Conservation (phyloP, 768 basidiomycete species). For the Boletales sp. region DNA sequence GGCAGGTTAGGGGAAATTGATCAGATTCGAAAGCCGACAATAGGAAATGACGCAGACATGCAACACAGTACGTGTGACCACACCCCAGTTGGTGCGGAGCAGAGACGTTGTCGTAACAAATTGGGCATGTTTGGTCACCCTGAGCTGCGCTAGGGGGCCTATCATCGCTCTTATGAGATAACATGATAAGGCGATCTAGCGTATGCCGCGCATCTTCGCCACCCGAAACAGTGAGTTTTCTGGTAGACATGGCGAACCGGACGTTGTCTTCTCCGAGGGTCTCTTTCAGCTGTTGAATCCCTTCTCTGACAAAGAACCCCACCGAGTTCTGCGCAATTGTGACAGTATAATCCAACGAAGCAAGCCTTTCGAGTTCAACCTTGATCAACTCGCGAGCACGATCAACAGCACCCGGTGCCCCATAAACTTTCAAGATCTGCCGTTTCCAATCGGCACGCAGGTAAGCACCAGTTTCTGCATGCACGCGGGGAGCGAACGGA, state of each 20-base stretch:
- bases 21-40: constrained; percentile 51
- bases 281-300: constrained; percentile 48
- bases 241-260: constrained; percentile 38
- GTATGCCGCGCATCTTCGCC: constrained; percentile 53
- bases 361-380: constrained; percentile 45
- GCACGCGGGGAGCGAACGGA: constrained; percentile 35
- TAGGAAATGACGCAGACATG: constrained; percentile 58
- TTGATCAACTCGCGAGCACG: constrained; percentile 43
- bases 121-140: constrained; percentile 39
- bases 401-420: constrained; percentile 37
- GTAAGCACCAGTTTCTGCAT: constrained; percentile 37
- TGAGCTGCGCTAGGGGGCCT: background rate
- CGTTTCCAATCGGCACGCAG: constrained; percentile 46
- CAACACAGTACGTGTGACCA: constrained; percentile 63
- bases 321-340: constrained; percentile 38
- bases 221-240: constrained; percentile 49
- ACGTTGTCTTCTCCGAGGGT: constrained; percentile 54
- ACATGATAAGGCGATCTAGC: constrained; percentile 41
- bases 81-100: constrained; percentile 53
- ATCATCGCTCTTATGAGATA: constrained; percentile 31
- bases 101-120: constrained; percentile 46
- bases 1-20: constrained; percentile 63
- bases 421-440: constrained; percentile 45
- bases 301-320: constrained; percentile 49
- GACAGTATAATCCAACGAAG: constrained; percentile 40